Evolutionary conservation across 2,329 filamentous ascomycete genomes (phyloP), one percentile per base, ranked within the genome.

Genomic region (Trichoderma simmonsii): DNA sequence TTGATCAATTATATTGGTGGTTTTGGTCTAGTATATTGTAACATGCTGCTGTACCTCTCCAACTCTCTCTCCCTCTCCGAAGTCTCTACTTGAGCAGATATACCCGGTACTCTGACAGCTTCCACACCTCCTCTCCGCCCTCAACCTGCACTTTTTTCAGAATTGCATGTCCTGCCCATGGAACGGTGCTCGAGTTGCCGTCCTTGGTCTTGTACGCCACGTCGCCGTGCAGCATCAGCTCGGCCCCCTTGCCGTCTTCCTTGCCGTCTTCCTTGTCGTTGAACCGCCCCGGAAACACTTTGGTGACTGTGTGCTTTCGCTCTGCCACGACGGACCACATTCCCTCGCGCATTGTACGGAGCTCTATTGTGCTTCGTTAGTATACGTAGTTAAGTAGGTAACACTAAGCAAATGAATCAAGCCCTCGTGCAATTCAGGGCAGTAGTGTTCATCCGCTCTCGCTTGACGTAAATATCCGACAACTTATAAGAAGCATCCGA

Each of bases 271-370:
- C 66, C 1, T 21, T 32, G 18, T 66, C 57, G 9, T 30, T 54
- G 70, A 84, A 84, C 4, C 73, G 73, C 1, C 78, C 83, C 21
- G 83, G 82, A 71, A 85, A 86, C 8, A 85, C 82, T 75, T 83
- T 83, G 34, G 75, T 75, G 30, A 84, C 79, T 2, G 75, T 80
- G 76, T 86, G 85, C 72, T 77, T 82, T 51, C 85, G 79, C 48
- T 79, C 77, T 70, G 77, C 75, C 24, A 85, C 81, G 24, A 76
- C 74, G 14, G 82, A 78, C 84, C 85, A 85, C 85, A 86, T 86
- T 28, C 79, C 77, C 21, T 74, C 73, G 43, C 85, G 81, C 32
- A 86, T 74, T 54, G 76, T 76, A 4, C 79, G 79, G 62, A 86
- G 83, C 51, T 83, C 85, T 86, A 28, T 11, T 39, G 24, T 24